Base-by-base conservation (phyloP, 306 rosid genomes). In the Casuarina glauca region DNA sequence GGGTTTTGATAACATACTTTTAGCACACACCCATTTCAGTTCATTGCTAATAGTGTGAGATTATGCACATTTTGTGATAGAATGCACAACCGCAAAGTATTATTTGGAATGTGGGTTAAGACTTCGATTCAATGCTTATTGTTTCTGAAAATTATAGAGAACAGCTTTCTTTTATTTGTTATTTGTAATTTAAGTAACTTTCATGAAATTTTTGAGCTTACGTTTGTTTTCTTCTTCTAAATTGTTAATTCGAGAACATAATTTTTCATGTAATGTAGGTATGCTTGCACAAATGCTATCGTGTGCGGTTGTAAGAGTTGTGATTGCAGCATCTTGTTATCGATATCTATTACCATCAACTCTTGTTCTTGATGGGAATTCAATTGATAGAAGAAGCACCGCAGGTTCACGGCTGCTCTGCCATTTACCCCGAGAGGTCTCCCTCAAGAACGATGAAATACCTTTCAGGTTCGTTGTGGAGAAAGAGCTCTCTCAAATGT, bases 391-490 rank as follows among this genome's bases (percentile, higher is more conserved):
- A 4, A 78, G 64, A 69, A 70, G 50, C 53, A 42, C 17, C 2
- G 16, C 69, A 26, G 60, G 75, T 60, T 85, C 58, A 9, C 79
- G 78, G 81, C 38, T 85, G 38, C 86, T 78, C 17, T 64, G 66
- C 74, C 49, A 49, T n/a, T 70, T 70, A 9, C 85, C 81, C 26
- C 15, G 57, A 6, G 79, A 64, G 11, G 32, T 57, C 4, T 53
- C 76, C 61, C 9, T 62, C 51, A 72, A 74, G 16, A 75, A 70
- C 16, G 19, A 63, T 9, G 69, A 49, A 16, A 49, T 85, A 32
- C 82, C 88, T 10, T 50, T 81, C 66, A 85, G 86, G 88, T 85
- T 67, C 42, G 69, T 71, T 70, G 48, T 38, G 15, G 26, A 62
- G 54, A 41, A 50, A 13, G 35, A 35, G 42, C 16, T 1, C 12